phyloP scores from a whole-genome alignment of 2,329 filamentous ascomycete species.

The Penicillium paneum region DNA sequence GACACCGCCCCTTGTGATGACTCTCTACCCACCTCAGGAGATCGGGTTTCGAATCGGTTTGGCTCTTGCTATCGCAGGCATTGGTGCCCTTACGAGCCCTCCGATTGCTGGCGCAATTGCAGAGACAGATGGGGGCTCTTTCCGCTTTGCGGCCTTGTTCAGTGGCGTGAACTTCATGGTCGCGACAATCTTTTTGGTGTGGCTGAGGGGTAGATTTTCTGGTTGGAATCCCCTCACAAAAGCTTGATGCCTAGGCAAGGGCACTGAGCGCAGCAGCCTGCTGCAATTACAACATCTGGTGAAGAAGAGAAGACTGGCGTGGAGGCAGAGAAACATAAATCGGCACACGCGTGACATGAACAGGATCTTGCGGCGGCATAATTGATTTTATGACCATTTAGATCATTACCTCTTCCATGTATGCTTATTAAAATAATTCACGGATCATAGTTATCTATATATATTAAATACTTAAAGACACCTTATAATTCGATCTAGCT shows the following conservation, averaged over 20 bases:
- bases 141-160: neutral
- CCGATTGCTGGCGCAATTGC: conserved; percentile 59
- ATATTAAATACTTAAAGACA: neutral
- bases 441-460: neutral
- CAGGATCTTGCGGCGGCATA: neutral
- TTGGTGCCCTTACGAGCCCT: conserved; percentile 62
- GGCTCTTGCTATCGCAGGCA: conserved; percentile 47
- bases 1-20: conserved; percentile 16
- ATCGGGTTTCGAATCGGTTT: conserved; percentile 20
- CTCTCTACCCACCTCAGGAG: conserved; percentile 13
- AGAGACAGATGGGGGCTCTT: neutral
- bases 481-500: neutral
- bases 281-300: neutral
- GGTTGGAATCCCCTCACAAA: neutral
- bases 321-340: neutral
- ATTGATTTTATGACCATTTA: neutral
- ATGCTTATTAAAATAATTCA: neutral
- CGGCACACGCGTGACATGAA: neutral
- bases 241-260: neutral
- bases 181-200: neutral
- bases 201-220: neutral
- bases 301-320: neutral
- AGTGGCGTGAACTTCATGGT: neutral
- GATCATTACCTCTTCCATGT: neutral
- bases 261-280: neutral